phyloP scores from a whole-genome alignment of 352 stramenopile genomes.

The Elongisporangium undulatum region DNA sequence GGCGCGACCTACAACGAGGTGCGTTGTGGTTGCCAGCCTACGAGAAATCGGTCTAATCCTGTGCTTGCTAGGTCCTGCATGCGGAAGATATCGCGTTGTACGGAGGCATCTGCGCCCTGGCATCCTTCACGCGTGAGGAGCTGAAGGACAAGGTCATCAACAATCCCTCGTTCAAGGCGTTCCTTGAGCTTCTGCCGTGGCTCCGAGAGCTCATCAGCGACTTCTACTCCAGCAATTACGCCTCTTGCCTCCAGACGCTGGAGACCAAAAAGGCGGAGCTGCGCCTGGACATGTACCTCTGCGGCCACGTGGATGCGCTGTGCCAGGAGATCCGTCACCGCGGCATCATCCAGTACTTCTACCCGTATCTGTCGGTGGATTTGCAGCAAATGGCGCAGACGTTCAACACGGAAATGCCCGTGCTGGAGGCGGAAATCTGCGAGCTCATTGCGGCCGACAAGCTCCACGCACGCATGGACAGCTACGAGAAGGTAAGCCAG shows the following conservation, averaged over 20 bases:
- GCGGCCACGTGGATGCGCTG: slow-evolving; percentile 64
- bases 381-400: slow-evolving; percentile 82
- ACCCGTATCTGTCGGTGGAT: slow-evolving; percentile 84
- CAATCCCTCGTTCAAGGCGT: slow-evolving; percentile 84
- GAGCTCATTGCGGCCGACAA: slow-evolving; percentile 69
- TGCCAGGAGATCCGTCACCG: slow-evolving; percentile 80
- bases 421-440: slow-evolving; percentile 78
- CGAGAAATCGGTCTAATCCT: background rate
- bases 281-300: slow-evolving; percentile 77
- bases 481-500: slow-evolving; percentile 70
- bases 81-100: slow-evolving; percentile 86
- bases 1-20: slow-evolving; percentile 80
- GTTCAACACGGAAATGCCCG: slow-evolving; percentile 60
- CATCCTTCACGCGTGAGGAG: slow-evolving; percentile 79
- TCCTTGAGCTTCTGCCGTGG: slow-evolving; percentile 83
- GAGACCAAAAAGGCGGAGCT: slow-evolving; percentile 78
- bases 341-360: slow-evolving; percentile 88
- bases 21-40: background rate
- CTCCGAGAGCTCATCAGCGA: slow-evolving; percentile 85
- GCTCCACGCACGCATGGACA: slow-evolving; percentile 83
- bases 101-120: slow-evolving; percentile 80
- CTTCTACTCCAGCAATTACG: slow-evolving; percentile 88
- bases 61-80: slow-evolving; percentile 39
- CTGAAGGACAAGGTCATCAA: slow-evolving; percentile 84
- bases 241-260: slow-evolving; percentile 68